Percentiles rank a stretch among this genome's conserved stretches.
phyloP scores from a whole-genome alignment of 495 filamentous ascomycete genomes.

The Penicillium canariense region DNA sequence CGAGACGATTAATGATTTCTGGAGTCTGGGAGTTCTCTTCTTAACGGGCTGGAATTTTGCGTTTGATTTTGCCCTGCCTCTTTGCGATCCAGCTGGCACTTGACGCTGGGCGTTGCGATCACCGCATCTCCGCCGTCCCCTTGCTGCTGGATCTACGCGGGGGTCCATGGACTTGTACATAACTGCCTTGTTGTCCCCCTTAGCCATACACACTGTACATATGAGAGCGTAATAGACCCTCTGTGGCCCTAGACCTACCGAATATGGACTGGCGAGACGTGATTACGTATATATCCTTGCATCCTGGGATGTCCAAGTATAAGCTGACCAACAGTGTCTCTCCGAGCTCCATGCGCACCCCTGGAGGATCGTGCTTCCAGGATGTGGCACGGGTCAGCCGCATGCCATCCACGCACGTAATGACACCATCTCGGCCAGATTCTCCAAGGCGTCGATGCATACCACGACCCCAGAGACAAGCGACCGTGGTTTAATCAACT shows the following conservation, averaged over 20 bases:
- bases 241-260: conserved; percentile 6
- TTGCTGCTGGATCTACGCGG: background rate
- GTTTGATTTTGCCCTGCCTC: background rate
- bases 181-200: background rate
- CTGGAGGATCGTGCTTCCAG: conserved; percentile 5
- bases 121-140: background rate
- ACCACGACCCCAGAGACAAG: too few species aligned
- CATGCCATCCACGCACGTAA: conserved; percentile 14
- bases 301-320: too few species aligned
- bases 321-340: too few species aligned
- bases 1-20: conserved; percentile 16
- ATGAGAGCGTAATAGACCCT: conserved; percentile 16
- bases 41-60: conserved; percentile 5
- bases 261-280: background rate
- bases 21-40: conserved; percentile 17
- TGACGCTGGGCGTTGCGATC: background rate
- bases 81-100: background rate
- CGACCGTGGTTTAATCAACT: too few species aligned
- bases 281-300: background rate
- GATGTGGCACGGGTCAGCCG: conserved; percentile 12
- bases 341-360: too few species aligned
- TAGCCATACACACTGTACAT: conserved; percentile 13
- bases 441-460: too few species aligned
- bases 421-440: conserved; percentile 29
- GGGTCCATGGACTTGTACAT: conserved; percentile 15